phyloP scores from a whole-genome alignment of 2,329 filamentous ascomycete species.

The Cladorrhinum sp. region DNA sequence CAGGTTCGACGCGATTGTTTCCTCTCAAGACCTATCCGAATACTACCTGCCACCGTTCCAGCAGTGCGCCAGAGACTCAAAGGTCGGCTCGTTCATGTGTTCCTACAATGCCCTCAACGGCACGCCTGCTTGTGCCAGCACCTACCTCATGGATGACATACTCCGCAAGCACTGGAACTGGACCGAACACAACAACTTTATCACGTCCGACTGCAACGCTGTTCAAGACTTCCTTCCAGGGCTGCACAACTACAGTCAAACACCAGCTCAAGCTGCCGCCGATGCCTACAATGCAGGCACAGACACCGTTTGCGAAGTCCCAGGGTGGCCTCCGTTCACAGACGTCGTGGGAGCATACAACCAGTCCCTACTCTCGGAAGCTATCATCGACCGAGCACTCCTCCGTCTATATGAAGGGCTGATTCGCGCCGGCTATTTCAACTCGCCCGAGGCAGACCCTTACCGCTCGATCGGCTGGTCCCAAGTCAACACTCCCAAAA shows the following conservation, averaged over 20 bases:
- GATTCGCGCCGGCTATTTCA: constrained; percentile 34
- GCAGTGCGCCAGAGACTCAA: constrained; percentile 56
- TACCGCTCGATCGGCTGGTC: constrained; percentile 53
- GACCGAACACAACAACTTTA: constrained; percentile 26
- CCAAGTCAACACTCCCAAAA: constrained; percentile 52
- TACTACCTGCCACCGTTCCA: constrained; percentile 67
- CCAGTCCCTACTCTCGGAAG: constrained; percentile 29
- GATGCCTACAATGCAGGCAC: constrained; percentile 23
- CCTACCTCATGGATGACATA: constrained; percentile 59
- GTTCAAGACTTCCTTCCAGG: constrained; percentile 23
- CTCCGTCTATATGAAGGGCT: constrained; percentile 34
- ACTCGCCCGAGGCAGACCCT: constrained; percentile 23
- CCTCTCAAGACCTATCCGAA: constrained; percentile 60
- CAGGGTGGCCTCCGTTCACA: constrained; percentile 18
- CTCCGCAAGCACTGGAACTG: constrained; percentile 42
- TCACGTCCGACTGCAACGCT: constrained; percentile 26
- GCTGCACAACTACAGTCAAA: constrained; percentile 24
- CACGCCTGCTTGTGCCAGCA: constrained; percentile 41
- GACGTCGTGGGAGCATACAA: constrained; percentile 27
- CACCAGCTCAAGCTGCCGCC: constrained; percentile 21
- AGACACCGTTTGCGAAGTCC: constrained; percentile 26
- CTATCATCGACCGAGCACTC: constrained; percentile 31
- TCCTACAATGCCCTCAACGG: constrained; percentile 65
- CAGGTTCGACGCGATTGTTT: constrained; percentile 49
- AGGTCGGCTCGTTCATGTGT: constrained; percentile 59